phyloP scores from a whole-genome alignment of 768 basidiomycete species.

The Mycena belliarum region DNA sequence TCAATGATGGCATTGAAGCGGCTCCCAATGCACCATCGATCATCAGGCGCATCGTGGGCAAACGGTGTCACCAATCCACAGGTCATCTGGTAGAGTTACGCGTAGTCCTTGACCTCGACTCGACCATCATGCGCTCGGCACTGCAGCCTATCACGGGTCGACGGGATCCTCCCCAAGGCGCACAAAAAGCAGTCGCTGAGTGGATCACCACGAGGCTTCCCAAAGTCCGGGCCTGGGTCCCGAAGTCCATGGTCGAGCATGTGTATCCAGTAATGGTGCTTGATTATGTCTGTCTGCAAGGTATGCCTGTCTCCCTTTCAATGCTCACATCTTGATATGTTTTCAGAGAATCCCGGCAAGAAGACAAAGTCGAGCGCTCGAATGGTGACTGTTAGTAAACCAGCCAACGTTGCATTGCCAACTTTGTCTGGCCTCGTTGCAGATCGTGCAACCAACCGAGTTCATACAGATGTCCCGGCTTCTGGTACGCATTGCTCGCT shows the following conservation, averaged over 20 bases:
- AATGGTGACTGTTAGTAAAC: no score
- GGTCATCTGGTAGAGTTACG: constrained; percentile 7
- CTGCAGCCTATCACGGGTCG: not conserved
- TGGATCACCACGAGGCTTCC: not conserved
- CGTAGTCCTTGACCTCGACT: not conserved
- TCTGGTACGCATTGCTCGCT: no score
- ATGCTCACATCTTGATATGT: no score
- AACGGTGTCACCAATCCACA: not conserved
- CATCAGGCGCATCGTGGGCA: not conserved
- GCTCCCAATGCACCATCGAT: not conserved
- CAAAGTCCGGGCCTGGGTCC: not conserved
- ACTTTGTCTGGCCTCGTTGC: no score
- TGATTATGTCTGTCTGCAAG: not conserved
- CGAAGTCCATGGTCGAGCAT: constrained; percentile 5
- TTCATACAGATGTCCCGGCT: no score
- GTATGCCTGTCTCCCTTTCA: not conserved
- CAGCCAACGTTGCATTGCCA: no score
- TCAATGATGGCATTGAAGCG: not conserved
- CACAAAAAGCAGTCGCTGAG: not conserved
- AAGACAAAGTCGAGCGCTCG: no score
- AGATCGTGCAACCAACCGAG: no score
- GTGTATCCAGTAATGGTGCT: not conserved
- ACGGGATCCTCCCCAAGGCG: not conserved
- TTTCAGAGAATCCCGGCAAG: no score
- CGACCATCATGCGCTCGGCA: not conserved